Base-by-base conservation (phyloP, 805 yeast species). In the Metschnikowia anglica region DNA sequence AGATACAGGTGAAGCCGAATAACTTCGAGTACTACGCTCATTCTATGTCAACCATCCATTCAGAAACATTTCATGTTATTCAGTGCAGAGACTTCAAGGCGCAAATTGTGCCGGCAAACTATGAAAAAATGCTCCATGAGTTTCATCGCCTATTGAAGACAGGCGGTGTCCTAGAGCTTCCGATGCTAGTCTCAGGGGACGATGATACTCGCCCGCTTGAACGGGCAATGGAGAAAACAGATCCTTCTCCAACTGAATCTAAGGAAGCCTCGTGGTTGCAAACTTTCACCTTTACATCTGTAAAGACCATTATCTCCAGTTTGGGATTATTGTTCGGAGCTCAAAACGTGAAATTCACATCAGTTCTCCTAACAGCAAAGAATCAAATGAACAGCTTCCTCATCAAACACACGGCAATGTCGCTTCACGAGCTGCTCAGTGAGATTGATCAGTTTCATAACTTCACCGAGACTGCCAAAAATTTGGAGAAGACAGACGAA, bases 151-250 rank as follows among this genome's bases (percentile, higher is more conserved):
- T 70, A 17, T 55, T 71, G 38, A 62, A 60, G 41, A 47, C 41
- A 5, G 73, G 66, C 1, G 76, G 75, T 2, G 35, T 49, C 2
- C 41, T 70, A 9, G 73, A 69, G 39, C 32, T 64, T 9, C 71
- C 72, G 4, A 25, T 50, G 39, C 24, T 52, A 4, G 25, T 46
- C 2, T 19, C 52, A 4, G 50, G 52, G 2, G 35, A 27, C 11
- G 48, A 37, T 6, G 12, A 15, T 24, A 13, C 26, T n/a, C 37
- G 39, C 3, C 10, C 38, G 7, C n/a, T 18, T 13, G 16, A 26
- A 26, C 15, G 2, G 8, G 13, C 15, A 7, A 8, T 5, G 3
- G 13, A 4, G 3, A 26, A 26, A 26, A 16, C 3, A 13, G 16
- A 26, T 26, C 9, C 16, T 16, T 26, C 29, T 7, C 4, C 29